These are phyloP conservation scores for Tylopilus vinaceipallidus DNA, from an alignment of 768 basidiomycete genomes.

Conservation along the genomic window DNA sequence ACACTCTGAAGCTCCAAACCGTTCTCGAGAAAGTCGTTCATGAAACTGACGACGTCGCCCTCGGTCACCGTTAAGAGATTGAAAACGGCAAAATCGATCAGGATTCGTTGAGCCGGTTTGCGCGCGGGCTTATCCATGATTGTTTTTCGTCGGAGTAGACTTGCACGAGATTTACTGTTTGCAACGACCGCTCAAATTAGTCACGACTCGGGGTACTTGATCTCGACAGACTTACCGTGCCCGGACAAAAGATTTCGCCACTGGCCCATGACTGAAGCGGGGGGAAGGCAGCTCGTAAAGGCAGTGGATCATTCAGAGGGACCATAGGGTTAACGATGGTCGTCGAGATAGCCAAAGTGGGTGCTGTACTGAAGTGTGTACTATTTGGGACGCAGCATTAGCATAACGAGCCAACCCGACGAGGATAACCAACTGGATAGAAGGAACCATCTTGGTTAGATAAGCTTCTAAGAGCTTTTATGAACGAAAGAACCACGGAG, in stretches of 20 bases:
- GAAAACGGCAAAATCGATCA: conserved; percentile 59
- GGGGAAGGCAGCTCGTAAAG: conserved; percentile 63
- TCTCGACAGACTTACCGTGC: conserved; percentile 60
- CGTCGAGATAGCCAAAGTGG: conserved; percentile 51
- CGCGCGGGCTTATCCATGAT: conserved; percentile 88
- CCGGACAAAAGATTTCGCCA: conserved; percentile 77
- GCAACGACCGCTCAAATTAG: conserved; percentile 55
- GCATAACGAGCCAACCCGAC: conserved; percentile 13
- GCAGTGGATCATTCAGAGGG: conserved; percentile 49
- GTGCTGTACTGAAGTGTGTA: conserved; percentile 13
- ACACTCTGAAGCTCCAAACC: conserved; percentile 76
- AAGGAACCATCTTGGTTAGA: no score
- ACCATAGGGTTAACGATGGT: conserved; percentile 63
- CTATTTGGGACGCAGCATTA: conserved; percentile 19
- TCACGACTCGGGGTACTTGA: no score
- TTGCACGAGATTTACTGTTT: conserved; percentile 79
- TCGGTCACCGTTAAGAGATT: conserved; percentile 48
- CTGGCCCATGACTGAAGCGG: conserved; percentile 77
- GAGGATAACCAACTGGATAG: conserved; percentile 8
- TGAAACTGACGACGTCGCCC: conserved; percentile 62
- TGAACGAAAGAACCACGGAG: no score
- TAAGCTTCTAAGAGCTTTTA: no score
- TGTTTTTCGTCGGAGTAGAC: conserved; percentile 83
- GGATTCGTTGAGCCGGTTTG: conserved; percentile 59
- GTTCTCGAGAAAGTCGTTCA: conserved; percentile 82